These are phyloP conservation scores for Pseudogymnoascus sp. DNA, from an alignment of 2,329 filamentous ascomycete species.

Conservation along the genomic window DNA sequence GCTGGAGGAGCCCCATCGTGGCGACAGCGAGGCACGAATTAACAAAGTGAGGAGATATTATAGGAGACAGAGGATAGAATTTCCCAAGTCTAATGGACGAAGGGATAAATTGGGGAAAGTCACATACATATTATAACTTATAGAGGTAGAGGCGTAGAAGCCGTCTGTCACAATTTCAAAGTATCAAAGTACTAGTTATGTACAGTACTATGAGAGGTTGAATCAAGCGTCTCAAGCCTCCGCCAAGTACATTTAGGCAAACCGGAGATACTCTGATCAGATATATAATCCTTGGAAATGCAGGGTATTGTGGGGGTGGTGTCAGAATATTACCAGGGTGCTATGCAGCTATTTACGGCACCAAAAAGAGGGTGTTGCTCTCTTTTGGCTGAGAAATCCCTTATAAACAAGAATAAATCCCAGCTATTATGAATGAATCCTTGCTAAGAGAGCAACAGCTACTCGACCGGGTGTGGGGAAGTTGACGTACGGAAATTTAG, in stretches of 20 bases:
- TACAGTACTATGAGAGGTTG: not conserved
- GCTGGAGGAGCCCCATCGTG: not conserved
- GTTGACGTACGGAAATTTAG: not conserved
- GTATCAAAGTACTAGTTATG: not conserved
- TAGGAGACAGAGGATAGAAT: not conserved
- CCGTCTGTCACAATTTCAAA: not conserved
- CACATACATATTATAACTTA: not conserved
- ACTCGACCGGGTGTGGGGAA: not conserved
- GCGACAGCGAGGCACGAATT: not conserved
- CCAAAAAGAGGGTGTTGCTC: not conserved
- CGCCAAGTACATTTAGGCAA: slow-evolving; percentile 1
- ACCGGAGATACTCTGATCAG: not conserved
- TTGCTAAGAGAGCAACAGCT: not conserved
- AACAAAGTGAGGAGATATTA: not conserved
- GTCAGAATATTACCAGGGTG: not conserved
- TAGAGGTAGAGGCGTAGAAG: too few species aligned
- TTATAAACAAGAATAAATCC: not conserved
- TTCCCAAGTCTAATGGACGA: not conserved
- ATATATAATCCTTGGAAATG: not conserved
- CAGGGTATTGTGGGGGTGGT: not conserved
- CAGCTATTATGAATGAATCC: not conserved
- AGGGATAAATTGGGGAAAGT: not conserved
- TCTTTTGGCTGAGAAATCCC: not conserved
- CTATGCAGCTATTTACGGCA: not conserved
- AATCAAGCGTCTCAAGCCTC: slow-evolving; percentile 2